Conservation (phyloP, 2,329 filamentous ascomycete genomes). For the Colletotrichum sp. region DNA sequence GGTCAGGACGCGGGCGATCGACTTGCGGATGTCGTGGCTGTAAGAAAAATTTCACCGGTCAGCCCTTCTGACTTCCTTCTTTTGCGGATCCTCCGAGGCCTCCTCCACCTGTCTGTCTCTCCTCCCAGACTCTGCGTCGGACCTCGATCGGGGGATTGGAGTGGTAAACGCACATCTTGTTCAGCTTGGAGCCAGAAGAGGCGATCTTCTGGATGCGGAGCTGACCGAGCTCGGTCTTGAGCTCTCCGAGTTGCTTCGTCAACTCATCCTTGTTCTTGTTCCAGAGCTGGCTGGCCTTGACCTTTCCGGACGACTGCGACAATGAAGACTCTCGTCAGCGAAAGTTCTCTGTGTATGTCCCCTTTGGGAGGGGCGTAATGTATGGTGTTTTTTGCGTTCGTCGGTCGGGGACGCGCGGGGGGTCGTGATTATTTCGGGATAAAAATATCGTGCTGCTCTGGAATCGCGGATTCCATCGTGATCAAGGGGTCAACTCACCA, state of each 20-base stretch:
- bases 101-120: slow-evolving; percentile 13
- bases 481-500: slow-evolving; percentile 18
- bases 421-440: neutral
- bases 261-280: slow-evolving; percentile 99
- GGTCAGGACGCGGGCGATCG: slow-evolving; percentile 97
- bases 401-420: slow-evolving; percentile 4
- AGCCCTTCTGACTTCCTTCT: slow-evolving; percentile 4
- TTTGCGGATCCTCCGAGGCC: neutral
- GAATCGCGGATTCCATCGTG: slow-evolving; percentile 1
- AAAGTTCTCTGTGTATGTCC: neutral
- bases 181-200: slow-evolving; percentile 94
- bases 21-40: slow-evolving; percentile 99
- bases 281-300: slow-evolving; percentile 98
- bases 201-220: slow-evolving; percentile 98
- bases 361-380: neutral
- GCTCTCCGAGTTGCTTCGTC: slow-evolving; percentile 90
- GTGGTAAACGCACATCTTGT: slow-evolving; percentile 79
- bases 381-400: neutral
- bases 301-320: slow-evolving; percentile 61
- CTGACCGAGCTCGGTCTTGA: slow-evolving; percentile 95
- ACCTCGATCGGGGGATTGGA: neutral
- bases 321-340: slow-evolving; percentile 22
- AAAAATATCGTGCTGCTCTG: neutral
- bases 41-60: slow-evolving; percentile 20
- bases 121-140: neutral